Conservation (phyloP, 208 protist species). For the Herpetomonas samuelpessoai region DNA sequence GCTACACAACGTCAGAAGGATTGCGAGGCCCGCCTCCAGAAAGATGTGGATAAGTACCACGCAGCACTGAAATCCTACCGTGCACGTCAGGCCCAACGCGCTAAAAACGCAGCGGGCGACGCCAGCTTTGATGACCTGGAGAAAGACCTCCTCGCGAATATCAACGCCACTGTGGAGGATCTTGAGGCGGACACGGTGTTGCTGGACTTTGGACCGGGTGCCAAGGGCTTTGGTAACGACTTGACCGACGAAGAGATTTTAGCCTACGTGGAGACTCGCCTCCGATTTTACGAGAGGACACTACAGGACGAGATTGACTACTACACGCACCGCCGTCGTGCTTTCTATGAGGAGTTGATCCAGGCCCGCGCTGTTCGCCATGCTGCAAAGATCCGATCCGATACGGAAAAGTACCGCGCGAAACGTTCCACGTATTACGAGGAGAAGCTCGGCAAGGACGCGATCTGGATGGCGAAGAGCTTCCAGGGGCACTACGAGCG, state of each 20-base stretch:
- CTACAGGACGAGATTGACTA: constrained; percentile 34
- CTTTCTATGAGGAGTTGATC: constrained; percentile 52
- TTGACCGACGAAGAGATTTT: constrained; percentile 43
- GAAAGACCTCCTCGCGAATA: constrained; percentile 27
- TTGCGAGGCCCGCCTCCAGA: constrained; percentile 25
- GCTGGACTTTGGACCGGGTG: constrained; percentile 27
- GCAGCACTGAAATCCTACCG: constrained; percentile 29
- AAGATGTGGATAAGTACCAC: constrained; percentile 40
- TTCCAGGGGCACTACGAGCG: constrained; percentile 52
- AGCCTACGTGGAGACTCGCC: constrained; percentile 34
- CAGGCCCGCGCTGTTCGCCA: constrained; percentile 39
- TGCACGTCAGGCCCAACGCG: constrained; percentile 9
- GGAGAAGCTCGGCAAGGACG: constrained; percentile 23
- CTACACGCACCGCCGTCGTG: constrained; percentile 27
- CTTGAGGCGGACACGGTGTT: constrained; percentile 25
- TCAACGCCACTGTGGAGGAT: constrained; percentile 15
- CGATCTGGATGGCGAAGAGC: constrained; percentile 35
- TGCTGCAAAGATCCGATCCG: constrained; percentile 32
- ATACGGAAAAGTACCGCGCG: constrained; percentile 36
- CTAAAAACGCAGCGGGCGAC: neutral
- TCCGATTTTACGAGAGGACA: constrained; percentile 44
- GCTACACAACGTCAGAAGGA: constrained; percentile 28
- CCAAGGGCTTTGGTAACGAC: constrained; percentile 25
- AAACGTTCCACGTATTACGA: constrained; percentile 36
- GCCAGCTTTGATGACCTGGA: constrained; percentile 4